Evolutionary conservation across 2,329 filamentous ascomycete genomes (phyloP).

Genomic region (Pseudopyrenochaeta lycopersici): DNA sequence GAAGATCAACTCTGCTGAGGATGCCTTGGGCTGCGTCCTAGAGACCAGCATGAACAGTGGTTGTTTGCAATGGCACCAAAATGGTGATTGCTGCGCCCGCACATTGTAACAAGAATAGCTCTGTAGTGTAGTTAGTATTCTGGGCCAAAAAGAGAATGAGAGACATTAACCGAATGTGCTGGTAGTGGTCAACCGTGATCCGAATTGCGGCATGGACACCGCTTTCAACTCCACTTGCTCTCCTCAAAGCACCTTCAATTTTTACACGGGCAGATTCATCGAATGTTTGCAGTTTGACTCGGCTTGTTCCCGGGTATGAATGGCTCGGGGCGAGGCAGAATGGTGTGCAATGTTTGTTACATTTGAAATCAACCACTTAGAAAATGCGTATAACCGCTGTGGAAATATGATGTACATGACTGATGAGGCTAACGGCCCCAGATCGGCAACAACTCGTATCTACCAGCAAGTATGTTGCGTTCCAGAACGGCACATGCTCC

Average conservation of each 20-base stretch:
- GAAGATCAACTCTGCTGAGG: conserved; percentile 9
- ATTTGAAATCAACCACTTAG: conserved; percentile 13
- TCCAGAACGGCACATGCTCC: conserved; percentile 13
- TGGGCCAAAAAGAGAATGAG: neutral
- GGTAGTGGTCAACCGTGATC: too few species aligned
- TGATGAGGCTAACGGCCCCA: conserved; percentile 9
- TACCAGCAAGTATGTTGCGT: neutral
- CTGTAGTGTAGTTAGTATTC: neutral
- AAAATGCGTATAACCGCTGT: conserved; percentile 21
- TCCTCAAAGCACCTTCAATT: too few species aligned
- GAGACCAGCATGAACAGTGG: conserved; percentile 9
- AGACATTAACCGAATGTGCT: too few species aligned
- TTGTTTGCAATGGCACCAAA: conserved; percentile 6
- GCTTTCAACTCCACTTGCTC: too few species aligned
- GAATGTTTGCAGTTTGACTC: too few species aligned
- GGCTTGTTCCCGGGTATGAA: neutral
- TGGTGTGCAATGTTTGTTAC: conserved; percentile 7
- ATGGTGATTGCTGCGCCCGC: neutral
- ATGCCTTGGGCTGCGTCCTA: conserved; percentile 18
- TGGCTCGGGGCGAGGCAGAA: conserved; percentile 9
- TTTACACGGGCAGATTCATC: too few species aligned
- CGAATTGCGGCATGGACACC: too few species aligned
- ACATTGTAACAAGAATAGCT: neutral
- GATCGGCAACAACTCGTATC: conserved; percentile 1
- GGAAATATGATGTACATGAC: conserved; percentile 5